Base-by-base conservation (phyloP, 345 rosid species). In the Hypericum perforatum region DNA sequence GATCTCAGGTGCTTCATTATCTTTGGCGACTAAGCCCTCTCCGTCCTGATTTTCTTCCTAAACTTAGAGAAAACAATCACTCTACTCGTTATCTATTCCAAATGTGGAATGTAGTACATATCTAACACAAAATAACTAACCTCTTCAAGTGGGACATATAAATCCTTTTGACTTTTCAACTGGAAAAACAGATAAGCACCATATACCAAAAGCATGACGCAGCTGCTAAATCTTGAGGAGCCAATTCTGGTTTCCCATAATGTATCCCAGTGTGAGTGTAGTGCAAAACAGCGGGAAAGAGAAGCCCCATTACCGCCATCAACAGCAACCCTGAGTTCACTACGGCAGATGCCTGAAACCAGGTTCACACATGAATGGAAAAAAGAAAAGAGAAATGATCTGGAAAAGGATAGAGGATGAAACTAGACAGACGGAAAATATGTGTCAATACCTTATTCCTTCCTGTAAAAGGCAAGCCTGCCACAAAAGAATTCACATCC, bases 241-340 rank as follows among this genome's bases (percentile, higher is more conserved):
- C 75, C 65, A 91, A 71, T 69, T 91, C 96, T 11, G 98, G 84
- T 49, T 78, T 79, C 49, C 95, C 96, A 60, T 69, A 73, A 60
- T 81, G 95, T 64, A 88, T 87, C 65, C 86, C 96, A 5, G 92
- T 82, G 61, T 82, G 95, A 0, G 98, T 91, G 52, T 65, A 87
- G 63, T 87, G 87, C 52, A 91, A 86, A 55, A 87, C 95, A 43
- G 98, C 84, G 5, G 98, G 98, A 69, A 91, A 91, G 32, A 87
- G 89, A 32, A 87, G 65, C 49, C 98, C 89, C 98, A 91, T 91
- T 48, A 91, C 98, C 16, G 98, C 87, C 98, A 91, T 91, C 69
- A 91, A 64, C 65, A 91, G 76, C 81, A 91, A 65, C 22, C 98
- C 96, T 2, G 98, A 91, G 74, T 71, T 81, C 62, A 88, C 85